Percentiles rank a stretch among this genome's conserved stretches.
Conservation (phyloP, 805 yeast species). For the Suhomyces prunicola region DNA sequence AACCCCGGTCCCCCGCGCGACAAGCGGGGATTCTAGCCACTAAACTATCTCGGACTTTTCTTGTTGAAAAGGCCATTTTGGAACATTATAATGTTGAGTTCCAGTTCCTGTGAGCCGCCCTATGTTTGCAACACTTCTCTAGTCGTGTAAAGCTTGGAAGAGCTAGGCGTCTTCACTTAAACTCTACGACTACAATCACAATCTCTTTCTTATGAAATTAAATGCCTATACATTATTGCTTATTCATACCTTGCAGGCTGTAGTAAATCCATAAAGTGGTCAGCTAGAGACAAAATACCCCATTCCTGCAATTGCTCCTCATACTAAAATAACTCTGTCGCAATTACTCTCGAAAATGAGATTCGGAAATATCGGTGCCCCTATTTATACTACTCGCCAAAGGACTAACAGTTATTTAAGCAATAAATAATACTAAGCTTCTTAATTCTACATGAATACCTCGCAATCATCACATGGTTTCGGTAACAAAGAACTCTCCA, state of each 20-base stretch:
- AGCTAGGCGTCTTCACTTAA: too few relatives aligned
- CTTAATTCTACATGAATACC: background rate
- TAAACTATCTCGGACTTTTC: slow-evolving; percentile 13
- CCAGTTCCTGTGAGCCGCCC: too few relatives aligned
- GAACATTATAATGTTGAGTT: too few relatives aligned
- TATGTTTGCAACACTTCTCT: too few relatives aligned
- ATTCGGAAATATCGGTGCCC: background rate
- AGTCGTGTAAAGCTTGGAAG: too few relatives aligned
- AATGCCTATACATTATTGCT: too few relatives aligned
- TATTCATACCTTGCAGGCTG: too few relatives aligned
- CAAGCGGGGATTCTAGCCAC: slow-evolving; percentile 21
- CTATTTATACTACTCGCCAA: background rate
- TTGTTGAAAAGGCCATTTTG: background rate
- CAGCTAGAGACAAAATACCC: too few relatives aligned
- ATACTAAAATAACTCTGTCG: background rate
- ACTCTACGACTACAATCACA: too few relatives aligned
- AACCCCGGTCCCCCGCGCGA: slow-evolving; percentile 21
- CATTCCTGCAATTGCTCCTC: too few relatives aligned
- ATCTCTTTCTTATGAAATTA: too few relatives aligned
- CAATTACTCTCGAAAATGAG: background rate
- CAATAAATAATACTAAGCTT: background rate
- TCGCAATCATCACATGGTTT: background rate
- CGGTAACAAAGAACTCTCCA: background rate
- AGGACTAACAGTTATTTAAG: background rate
- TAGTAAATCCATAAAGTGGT: too few relatives aligned